Evolutionary conservation across 1,284 basidiomycete genomes (phyloP), one percentile per base, ranked within the genome.

Genomic region (Ceratobasidium sp.): DNA sequence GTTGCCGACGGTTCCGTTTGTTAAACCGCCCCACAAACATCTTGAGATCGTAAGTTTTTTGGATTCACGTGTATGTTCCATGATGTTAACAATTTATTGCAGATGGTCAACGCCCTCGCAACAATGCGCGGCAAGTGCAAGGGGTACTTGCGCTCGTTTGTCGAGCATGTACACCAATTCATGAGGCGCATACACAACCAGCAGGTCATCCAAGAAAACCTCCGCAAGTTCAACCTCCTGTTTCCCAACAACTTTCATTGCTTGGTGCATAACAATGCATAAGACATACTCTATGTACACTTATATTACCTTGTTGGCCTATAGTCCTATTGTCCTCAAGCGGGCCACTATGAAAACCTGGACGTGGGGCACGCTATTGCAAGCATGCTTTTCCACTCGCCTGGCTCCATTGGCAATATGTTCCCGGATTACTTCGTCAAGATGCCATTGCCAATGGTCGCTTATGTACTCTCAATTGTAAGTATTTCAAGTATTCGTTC

Each of bases 221-320:
- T 69, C 10, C 17, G n/a, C 5, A 20, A 2, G 13, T 69, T 69
- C 37, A 26, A 69, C 20, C 17, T 28, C 7, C 3, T 69, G 0
- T 56, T 58, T 31, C 67, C 67, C 0, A 69, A 69, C 37, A 35
- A 1, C 33, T 69, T 69, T 26, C 67, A 69, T 69, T 69, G 67
- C 67, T 58, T 42, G 33, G 60, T 61, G 26, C 17, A 20, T 33
- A 20, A 15, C 23, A 20, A 53, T 11, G 10, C 8, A 8, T n/a
- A 8, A 10, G n/a, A 35, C 8, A 2, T 4, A 60, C 7, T 35
- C 15, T 37, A 33, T 11, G 35, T 60, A 60, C 15, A 7, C 11
- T 37, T 42, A 42, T 13, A 4, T 61, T 4, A 42, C 17, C 20
- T 37, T 39, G 7, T 39, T 2, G 26, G 6, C 26, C 20, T 37